Conservation (phyloP, 495 filamentous ascomycete genomes). For the Aspergillus cavernicola region DNA sequence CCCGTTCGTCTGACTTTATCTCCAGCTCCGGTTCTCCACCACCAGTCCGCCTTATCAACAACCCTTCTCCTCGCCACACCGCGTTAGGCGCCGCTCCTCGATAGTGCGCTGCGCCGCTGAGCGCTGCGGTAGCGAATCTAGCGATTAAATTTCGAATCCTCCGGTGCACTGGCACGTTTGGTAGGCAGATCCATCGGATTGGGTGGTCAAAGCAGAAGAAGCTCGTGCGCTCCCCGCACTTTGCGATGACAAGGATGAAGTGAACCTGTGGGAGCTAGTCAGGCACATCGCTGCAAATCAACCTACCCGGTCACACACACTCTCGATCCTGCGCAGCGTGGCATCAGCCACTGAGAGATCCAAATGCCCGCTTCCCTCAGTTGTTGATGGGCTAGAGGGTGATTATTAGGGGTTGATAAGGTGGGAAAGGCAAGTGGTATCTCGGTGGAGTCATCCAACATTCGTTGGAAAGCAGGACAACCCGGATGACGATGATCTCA, state of each 20-base stretch:
- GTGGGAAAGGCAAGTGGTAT: slow-evolving; percentile 3
- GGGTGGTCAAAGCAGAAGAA: slow-evolving; percentile 3
- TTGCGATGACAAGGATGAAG: slow-evolving; percentile 10
- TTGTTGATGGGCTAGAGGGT: neutral
- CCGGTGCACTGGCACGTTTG: neutral
- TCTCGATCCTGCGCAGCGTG: slow-evolving; percentile 10
- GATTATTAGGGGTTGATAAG: slow-evolving; percentile 4
- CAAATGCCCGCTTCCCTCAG: slow-evolving; percentile 3
- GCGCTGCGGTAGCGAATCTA: neutral
- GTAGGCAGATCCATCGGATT: neutral
- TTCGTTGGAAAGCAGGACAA: neutral
- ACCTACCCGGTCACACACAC: slow-evolving; percentile 11
- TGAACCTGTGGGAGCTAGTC: slow-evolving; percentile 18
- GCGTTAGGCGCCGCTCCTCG: slow-evolving; percentile 26
- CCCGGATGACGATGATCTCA: neutral
- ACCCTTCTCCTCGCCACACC: slow-evolving; percentile 17
- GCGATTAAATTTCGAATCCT: slow-evolving; percentile 1
- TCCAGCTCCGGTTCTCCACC: slow-evolving; percentile 14
- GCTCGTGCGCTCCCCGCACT: slow-evolving; percentile 10
- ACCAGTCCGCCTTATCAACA: slow-evolving; percentile 17
- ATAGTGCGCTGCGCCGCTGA: neutral
- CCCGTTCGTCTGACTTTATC: slow-evolving; percentile 20
- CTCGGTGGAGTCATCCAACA: neutral
- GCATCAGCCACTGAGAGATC: slow-evolving; percentile 16
- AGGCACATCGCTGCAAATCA: slow-evolving; percentile 15